phyloP scores from a whole-genome alignment of 1,139 yeast species.

The Geotrichum aggregatum region DNA sequence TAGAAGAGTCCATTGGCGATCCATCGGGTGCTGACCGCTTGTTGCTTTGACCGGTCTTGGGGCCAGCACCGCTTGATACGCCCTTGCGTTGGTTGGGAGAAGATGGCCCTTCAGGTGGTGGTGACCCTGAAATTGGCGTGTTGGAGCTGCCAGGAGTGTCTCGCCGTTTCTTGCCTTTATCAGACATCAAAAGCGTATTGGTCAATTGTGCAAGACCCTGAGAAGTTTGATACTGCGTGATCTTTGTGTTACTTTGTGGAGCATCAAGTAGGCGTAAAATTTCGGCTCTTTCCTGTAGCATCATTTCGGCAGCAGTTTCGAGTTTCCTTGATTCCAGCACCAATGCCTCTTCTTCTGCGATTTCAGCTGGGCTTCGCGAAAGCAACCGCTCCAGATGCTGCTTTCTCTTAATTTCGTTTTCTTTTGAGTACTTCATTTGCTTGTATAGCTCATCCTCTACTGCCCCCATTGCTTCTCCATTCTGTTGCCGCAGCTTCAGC shows the following conservation, averaged over 20 bases:
- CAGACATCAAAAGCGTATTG: constrained; percentile 71
- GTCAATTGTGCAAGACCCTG: constrained; percentile 87
- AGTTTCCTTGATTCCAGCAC: constrained; percentile 89
- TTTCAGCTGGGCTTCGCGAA: constrained; percentile 88
- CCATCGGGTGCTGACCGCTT: constrained; percentile 14
- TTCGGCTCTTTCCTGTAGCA: constrained; percentile 78
- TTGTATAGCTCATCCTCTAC: constrained; percentile 40
- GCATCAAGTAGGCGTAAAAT: constrained; percentile 77
- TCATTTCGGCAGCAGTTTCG: constrained; percentile 87
- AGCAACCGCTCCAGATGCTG: constrained; percentile 71
- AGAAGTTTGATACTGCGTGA: constrained; percentile 74
- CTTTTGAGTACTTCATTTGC: constrained; percentile 56
- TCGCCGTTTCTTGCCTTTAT: constrained; percentile 59
- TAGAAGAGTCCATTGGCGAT: constrained; percentile 13
- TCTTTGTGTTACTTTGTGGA: constrained; percentile 76
- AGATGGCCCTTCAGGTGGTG: constrained; percentile 31
- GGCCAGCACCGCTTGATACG: constrained; percentile 19
- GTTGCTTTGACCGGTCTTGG: constrained; percentile 2
- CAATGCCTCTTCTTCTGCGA: constrained; percentile 94
- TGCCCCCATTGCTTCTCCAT: constrained; percentile 41
- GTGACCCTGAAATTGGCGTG: constrained; percentile 32
- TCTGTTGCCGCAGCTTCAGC: constrained; percentile 40
- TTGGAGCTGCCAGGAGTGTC: constrained; percentile 29
- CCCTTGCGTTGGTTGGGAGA: constrained; percentile 48
- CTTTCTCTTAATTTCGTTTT: constrained; percentile 72